phyloP scores from a whole-genome alignment of 305 asterid species.

The Fraxinus latifolia region DNA sequence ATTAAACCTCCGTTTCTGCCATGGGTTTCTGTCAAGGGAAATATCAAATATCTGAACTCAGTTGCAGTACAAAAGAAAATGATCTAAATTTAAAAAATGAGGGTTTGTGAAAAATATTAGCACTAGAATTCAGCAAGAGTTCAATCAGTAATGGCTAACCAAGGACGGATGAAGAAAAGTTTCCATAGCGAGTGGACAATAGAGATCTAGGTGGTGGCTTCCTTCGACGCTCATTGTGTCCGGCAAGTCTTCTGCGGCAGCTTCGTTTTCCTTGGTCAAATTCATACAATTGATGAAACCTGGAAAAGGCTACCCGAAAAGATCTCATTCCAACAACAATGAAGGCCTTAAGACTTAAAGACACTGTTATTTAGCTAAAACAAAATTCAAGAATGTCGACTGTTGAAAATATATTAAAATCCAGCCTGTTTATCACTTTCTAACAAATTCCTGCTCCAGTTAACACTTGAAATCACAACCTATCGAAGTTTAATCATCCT shows the following conservation, averaged over 20 bases:
- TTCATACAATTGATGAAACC: constrained; percentile 83
- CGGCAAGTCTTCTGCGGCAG: constrained; percentile 95
- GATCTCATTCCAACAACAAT: constrained; percentile 23
- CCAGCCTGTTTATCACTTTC: neutral
- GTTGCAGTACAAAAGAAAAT: neutral
- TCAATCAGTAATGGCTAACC: constrained; percentile 44
- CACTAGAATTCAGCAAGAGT: neutral
- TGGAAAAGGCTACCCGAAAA: constrained; percentile 33
- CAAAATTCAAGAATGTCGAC: neutral
- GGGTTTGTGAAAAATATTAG: neutral
- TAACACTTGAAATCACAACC: neutral
- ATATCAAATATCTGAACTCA: constrained; percentile 13
- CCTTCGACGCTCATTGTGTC: constrained; percentile 92
- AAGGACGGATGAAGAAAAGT: constrained; percentile 42
- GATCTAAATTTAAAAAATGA: neutral
- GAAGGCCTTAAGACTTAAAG: neutral
- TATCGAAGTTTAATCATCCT: neutral
- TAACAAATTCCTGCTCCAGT: neutral
- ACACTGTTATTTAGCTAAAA: neutral
- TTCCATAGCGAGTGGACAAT: constrained; percentile 59
- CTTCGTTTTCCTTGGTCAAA: constrained; percentile 90
- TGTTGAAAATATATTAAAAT: neutral
- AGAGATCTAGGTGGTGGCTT: constrained; percentile 71
- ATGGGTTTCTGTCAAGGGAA: constrained; percentile 48
- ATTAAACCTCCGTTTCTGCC: constrained; percentile 59